Evolutionary conservation across 805 yeast genomes (phyloP), one percentile per base, ranked within the genome.

Genomic region (Helenozyma rhizophorensis): DNA sequence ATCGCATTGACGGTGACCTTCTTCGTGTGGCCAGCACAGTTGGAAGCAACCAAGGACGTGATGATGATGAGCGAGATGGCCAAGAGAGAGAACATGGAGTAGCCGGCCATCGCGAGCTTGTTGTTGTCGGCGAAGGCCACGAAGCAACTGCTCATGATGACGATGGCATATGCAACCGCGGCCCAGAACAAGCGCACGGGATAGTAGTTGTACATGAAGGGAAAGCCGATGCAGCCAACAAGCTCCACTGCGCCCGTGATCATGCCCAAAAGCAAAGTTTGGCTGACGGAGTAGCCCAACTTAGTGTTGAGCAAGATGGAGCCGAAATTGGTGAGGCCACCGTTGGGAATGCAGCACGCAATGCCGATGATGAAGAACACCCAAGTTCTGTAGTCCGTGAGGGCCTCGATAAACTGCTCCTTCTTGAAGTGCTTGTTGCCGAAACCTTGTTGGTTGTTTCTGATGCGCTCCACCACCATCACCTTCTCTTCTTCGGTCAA

Each of bases 1-100:
- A 70, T 42, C 2, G 75, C 70, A 46, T 64, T 72, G 2, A 61
- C 67, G 2, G 71, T 60, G 28, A 63, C 53, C 49, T 74, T 75
- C 57, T 77, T 78, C 9, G 83, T 75, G 46, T 68, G 71, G 7
- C 83, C 83, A 6, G 74, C 74, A 28, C 67, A 62, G 44, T 75
- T 75, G 5, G 74, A 58, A 17, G 76, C 62, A 19, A 71, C 50
- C 32, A 56, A 39, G 1, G 70, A 58, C 27, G 61, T 40, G 18
- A 58, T 37, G 38, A 58, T 58, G 26, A 60, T 52, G 25, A 53
- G 46, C 6, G 52, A 50, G 4, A 64, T 53, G 9, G 62, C 69
- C 17, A 56, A 49, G 15, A 67, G 54, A 11, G 58, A 30, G 30
- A 47, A 60, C 39, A 73, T 33, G 35, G 54, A 56, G 41, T 37